These are phyloP conservation scores for Dichotomopilus funicola DNA, from an alignment of 2,329 filamentous ascomycete genomes.

Conservation along the genomic window DNA sequence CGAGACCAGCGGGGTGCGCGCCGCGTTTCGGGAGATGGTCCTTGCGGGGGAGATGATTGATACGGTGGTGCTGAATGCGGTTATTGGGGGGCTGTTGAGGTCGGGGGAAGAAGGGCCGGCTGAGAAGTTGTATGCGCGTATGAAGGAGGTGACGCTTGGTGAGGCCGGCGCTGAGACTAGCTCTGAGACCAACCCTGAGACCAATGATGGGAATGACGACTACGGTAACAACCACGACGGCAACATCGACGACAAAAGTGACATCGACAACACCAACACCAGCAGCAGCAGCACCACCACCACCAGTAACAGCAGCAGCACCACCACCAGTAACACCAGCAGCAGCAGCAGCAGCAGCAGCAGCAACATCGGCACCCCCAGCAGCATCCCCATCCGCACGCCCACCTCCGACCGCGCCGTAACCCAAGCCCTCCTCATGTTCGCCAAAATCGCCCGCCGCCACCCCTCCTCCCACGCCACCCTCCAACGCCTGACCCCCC, in stretches of 20 bases:
- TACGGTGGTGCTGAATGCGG: slow-evolving; percentile 76
- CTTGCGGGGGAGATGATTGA: slow-evolving; percentile 81
- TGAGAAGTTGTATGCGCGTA: slow-evolving; percentile 72
- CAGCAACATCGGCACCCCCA: neutral
- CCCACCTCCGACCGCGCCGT: slow-evolving; percentile 45
- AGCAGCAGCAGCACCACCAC: no score
- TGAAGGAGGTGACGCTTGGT: slow-evolving; percentile 53
- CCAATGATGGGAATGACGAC: no score
- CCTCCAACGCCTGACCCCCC: slow-evolving; percentile 56
- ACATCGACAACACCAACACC: no score
- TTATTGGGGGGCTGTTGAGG: slow-evolving; percentile 71
- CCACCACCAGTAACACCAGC: neutral
- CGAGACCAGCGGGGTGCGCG: slow-evolving; percentile 67
- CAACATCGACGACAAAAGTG: no score
- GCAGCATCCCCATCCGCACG: slow-evolving; percentile 35
- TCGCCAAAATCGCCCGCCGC: slow-evolving; percentile 47
- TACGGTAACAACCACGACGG: no score
- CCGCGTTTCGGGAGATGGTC: slow-evolving; percentile 78
- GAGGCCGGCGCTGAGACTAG: no score
- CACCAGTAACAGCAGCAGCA: neutral
- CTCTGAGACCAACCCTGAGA: no score
- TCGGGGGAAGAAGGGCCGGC: slow-evolving; percentile 71
- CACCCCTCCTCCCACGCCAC: slow-evolving; percentile 47
- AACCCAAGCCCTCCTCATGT: slow-evolving; percentile 51
- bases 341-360: neutral